Conservation (phyloP, 2,329 filamentous ascomycete genomes). For the Metarhizium rileyi region DNA sequence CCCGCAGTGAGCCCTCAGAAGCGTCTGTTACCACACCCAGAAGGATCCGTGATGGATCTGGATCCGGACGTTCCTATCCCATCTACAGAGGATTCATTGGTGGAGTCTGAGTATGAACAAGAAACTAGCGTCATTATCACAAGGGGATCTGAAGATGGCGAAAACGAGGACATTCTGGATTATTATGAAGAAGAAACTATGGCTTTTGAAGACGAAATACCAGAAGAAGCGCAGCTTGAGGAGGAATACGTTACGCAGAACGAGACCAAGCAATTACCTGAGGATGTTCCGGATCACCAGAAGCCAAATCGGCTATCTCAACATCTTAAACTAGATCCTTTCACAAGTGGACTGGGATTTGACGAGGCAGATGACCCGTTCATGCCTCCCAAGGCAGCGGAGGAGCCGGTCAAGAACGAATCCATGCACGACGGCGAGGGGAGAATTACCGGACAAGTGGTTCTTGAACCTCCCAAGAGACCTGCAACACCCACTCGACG, state of each 20-base stretch:
- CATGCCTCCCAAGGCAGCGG: not conserved
- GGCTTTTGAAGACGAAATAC: slow-evolving; percentile 44
- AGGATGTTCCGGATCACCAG: not conserved
- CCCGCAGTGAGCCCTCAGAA: slow-evolving; percentile 48
- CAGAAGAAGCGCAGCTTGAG: not conserved
- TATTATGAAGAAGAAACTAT: slow-evolving; percentile 53
- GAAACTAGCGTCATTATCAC: slow-evolving; percentile 59
- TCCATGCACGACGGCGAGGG: slow-evolving; percentile 10
- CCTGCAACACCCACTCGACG: slow-evolving; percentile 39
- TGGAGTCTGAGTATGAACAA: slow-evolving; percentile 45
- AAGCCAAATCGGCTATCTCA: slow-evolving; percentile 12
- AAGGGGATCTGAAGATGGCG: slow-evolving; percentile 50
- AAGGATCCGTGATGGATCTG: slow-evolving; percentile 24
- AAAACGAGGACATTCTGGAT: slow-evolving; percentile 52
- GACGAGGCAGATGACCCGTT: slow-evolving; percentile 4
- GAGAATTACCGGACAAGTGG: slow-evolving; percentile 22
- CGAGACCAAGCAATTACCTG: not conserved
- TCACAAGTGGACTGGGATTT: slow-evolving; percentile 27
- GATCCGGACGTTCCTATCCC: slow-evolving; percentile 89
- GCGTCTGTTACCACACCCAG: slow-evolving; percentile 31
- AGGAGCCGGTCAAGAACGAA: not conserved
- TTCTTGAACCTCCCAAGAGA: slow-evolving; percentile 28
- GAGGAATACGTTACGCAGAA: not conserved
- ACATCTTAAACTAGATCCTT: slow-evolving; percentile 3
- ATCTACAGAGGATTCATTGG: slow-evolving; percentile 63